Evolutionary conservation across 106 monocot genomes (phyloP).

Genomic region (Hemerocallis citrina): DNA sequence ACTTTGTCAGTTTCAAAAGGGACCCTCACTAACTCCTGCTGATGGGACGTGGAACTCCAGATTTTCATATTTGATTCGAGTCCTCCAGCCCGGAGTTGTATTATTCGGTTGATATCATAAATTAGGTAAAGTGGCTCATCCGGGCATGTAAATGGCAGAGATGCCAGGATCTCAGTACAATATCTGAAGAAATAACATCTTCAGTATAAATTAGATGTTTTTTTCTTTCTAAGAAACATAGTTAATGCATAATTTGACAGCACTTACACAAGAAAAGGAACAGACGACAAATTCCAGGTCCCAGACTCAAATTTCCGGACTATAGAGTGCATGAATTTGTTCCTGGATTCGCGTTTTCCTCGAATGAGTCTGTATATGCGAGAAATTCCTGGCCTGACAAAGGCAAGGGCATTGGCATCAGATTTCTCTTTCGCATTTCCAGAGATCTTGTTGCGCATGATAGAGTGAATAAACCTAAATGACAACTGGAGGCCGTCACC

Average conservation of each 20-base stretch:
- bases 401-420: conserved; percentile 43
- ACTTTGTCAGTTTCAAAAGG: conserved; percentile 13
- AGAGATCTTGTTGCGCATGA: conserved; percentile 23
- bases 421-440: conserved; percentile 44
- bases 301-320: conserved; percentile 91
- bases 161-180: conserved; percentile 85
- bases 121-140: conserved; percentile 97
- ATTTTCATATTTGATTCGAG: conserved; percentile 88
- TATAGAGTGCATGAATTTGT: conserved; percentile 96
- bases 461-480: conserved; percentile 72
- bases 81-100: conserved; percentile 82
- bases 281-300: conserved; percentile 37
- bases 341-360: conserved; percentile 76
- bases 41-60: conserved; percentile 65
- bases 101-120: conserved; percentile 88
- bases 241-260: background rate
- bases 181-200: conserved; percentile 52
- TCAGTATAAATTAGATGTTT: no score
- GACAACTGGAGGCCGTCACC: conserved; percentile 96
- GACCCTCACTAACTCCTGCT: conserved; percentile 13
- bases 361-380: conserved; percentile 90
- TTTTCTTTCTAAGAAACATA: no score
- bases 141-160: conserved; percentile 76
- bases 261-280: conserved; percentile 89
- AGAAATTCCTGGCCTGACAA: conserved; percentile 80